Evolutionary conservation across 2,329 filamentous ascomycete genomes (phyloP).

Genomic region (Cercospora sp.): DNA sequence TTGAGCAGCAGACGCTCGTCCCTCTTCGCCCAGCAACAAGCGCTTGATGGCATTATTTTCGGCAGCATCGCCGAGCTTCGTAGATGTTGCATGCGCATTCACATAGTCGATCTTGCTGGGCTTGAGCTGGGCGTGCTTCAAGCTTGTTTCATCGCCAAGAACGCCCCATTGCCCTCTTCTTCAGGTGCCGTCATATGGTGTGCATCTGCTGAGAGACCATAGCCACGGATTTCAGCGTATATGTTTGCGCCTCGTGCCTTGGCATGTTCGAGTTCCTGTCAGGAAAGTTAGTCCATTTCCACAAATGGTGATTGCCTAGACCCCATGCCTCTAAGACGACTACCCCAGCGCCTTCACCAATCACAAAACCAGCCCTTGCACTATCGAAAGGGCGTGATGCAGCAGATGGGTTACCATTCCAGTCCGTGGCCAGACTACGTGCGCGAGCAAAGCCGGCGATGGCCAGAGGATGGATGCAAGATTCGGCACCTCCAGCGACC

Average conservation of each 20-base stretch:
- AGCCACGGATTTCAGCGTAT: slow-evolving; percentile 86
- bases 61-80: slow-evolving; percentile 78
- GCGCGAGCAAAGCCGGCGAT: slow-evolving; percentile 89
- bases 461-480: slow-evolving; percentile 91
- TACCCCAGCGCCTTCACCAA: slow-evolving; percentile 87
- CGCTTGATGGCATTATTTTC: slow-evolving; percentile 81
- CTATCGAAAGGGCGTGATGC: slow-evolving; percentile 87
- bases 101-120: slow-evolving; percentile 81
- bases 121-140: slow-evolving; percentile 68
- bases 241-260: slow-evolving; percentile 74
- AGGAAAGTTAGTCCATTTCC: slow-evolving; percentile 14
- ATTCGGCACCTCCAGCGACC: slow-evolving; percentile 92
- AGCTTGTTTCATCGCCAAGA: slow-evolving; percentile 81
- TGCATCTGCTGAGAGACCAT: slow-evolving; percentile 87
- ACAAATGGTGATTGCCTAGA: not conserved
- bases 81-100: slow-evolving; percentile 94
- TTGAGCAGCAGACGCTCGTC: slow-evolving; percentile 59
- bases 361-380: slow-evolving; percentile 80
- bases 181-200: slow-evolving; percentile 90
- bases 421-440: slow-evolving; percentile 78
- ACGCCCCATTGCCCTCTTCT: slow-evolving; percentile 78
- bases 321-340: slow-evolving; percentile 70
- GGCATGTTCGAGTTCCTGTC: slow-evolving; percentile 79
- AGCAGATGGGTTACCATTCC: slow-evolving; percentile 68
- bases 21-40: slow-evolving; percentile 73